Base-by-base conservation (phyloP, 352 stramenopile species). In the Phytopythium montanum region DNA sequence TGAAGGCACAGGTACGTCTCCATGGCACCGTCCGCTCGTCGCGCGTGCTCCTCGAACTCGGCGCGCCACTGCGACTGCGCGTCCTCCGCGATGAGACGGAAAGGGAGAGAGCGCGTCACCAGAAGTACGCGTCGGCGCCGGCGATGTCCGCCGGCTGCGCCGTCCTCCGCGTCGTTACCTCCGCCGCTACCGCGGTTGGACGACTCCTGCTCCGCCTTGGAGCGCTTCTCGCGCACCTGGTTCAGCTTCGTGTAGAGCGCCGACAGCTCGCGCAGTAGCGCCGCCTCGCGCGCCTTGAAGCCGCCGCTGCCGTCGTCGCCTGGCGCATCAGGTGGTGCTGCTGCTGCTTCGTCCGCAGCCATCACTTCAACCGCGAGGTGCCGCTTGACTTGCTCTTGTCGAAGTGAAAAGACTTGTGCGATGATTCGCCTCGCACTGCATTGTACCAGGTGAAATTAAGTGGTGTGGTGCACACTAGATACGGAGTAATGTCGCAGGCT, bases 221-320 rank as follows among this genome's bases (percentile, higher is more conserved):
- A 76, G 49, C 84, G 81, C 65, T 92, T 88, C 59, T 92, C 81
- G 26, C 81, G 84, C 58, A 94, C 84, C 62, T 90, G 78, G 56
- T 92, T 90, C 39, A 94, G 72, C 68, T 92, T 91, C 12, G 81
- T 80, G 63, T 94, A 94, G 19, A 92, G 71, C 59, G 72, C 76
- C 38, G 84, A 74, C 44, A 94, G 80, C 61, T 94, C 84, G 14
- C 61, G 62, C 49, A 94, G 69, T 38, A 94, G 69, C 48, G 80
- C 76, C 44, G 72, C 61, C 62, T 94, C 84, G 44, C 79, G 79
- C 60, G 90, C 83, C 60, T 92, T 84, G 57, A 88, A 92, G 60
- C 54, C 66, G 26, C 51, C 50, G 48, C 46, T 64, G 45, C 19
- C 49, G 9, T 33, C 16, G 9, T 42, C 55, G 42, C 4, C n/a